phyloP scores from a whole-genome alignment of 176 grass and related monocot species.

The sorghum (Sorghum bicolor) region DNA sequence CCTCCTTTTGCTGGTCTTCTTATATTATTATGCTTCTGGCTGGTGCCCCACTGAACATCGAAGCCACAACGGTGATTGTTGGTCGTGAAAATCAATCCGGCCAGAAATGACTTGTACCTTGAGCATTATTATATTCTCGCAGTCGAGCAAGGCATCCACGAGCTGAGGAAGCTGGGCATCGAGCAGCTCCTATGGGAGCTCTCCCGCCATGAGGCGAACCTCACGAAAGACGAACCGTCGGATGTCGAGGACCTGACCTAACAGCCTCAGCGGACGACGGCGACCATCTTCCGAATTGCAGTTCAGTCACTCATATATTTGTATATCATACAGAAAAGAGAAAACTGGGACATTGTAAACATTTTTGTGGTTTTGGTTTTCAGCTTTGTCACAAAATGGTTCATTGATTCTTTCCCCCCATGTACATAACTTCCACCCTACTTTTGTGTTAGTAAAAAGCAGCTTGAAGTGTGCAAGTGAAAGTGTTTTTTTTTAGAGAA shows the following conservation, averaged over 20 bases:
- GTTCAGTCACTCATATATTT: not conserved
- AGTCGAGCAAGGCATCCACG: slow-evolving; percentile 76
- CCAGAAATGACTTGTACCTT: not conserved
- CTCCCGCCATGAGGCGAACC: slow-evolving; percentile 47
- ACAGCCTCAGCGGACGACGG: not conserved
- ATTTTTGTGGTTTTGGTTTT: slow-evolving; percentile 9
- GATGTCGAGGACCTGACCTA: slow-evolving; percentile 45
- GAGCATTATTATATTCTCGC: not conserved
- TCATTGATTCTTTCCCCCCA: slow-evolving; percentile 1
- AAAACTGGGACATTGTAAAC: slow-evolving; percentile 5
- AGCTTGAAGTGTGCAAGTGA: not conserved
- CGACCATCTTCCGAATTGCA: not conserved
- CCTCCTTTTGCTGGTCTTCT: not conserved
- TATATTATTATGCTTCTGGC: not conserved
- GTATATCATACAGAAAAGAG: not conserved
- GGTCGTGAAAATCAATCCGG: not conserved
- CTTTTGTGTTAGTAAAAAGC: slow-evolving; percentile 11
- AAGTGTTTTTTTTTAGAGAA: too few species aligned
- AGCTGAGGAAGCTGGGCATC: slow-evolving; percentile 72
- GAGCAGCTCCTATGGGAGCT: slow-evolving; percentile 81
- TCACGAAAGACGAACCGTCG: not conserved
- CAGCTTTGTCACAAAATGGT: slow-evolving; percentile 12
- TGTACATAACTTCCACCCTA: slow-evolving; percentile 32
- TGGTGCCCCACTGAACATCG: not conserved
- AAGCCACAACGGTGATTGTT: not conserved